Evolutionary conservation across 83 land plant species (phyloP), one percentile per base, ranked within the genome.

Genomic region (Thuja plicata): DNA sequence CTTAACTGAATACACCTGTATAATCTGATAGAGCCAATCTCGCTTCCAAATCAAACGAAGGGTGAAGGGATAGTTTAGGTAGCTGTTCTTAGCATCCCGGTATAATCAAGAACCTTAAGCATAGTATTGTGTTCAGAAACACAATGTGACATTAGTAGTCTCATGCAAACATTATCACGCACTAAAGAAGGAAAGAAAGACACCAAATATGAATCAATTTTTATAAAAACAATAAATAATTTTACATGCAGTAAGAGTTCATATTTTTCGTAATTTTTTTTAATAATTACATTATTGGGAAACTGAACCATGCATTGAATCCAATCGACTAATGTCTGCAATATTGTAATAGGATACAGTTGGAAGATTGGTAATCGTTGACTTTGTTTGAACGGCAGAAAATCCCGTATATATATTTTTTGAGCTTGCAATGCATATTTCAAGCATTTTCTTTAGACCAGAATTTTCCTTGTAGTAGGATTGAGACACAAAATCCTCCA

Each of bases 401-500:
- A 93, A 93, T 79, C 94, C 94, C 30, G 41, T 12, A 73, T 89
- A 90, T 34, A 13, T n/a, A 21, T 89, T 89, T 34, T 90, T 73
- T 21, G 38, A 71, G 38, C 92, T 88, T 45, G 92, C 92, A 74
- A 90, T 76, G 89, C 94, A 93, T 24, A 93, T 80, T 2, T 93
- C 94, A 85, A 90, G 35, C 85, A 92, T 89, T 62, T 86, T 93
- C 70, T 24, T 89, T 84, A 86, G 40, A 89, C 89, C 89, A 2
- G 70, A 48, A 60, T 88, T 74, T 84, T 87, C 77, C 43, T 86
- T n/a, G 86, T 87, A 84, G 83, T 89, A 88, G 37, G 91, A 89
- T 86, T 93, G 94, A 8, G 87, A 87, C 54, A 70, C 12, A 50
- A 93, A 92, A 50, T 92, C 94, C 24, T 88, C 87, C 40, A 93